Evolutionary conservation across 2,329 filamentous ascomycete genomes (phyloP), one percentile per base, ranked within the genome.

Genomic region (Hymenoscyphus fructigenus): DNA sequence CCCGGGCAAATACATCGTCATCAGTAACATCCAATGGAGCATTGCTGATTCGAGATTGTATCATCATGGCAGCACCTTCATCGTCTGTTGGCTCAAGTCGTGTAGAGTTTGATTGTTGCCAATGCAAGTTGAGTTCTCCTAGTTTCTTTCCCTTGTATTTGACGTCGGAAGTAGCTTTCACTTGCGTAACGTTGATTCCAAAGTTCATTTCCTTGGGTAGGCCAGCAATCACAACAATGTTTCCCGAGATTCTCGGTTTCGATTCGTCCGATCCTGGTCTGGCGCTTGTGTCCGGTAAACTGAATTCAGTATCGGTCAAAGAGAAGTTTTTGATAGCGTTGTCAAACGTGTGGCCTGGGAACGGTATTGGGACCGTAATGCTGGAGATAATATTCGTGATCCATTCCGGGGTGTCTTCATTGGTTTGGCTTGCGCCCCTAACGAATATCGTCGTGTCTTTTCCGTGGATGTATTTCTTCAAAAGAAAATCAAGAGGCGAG

Each of bases 151-250:
- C 83, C 69, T 91, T 82, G 78, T 96, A 97, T 70, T 86, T 91
- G 2, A 98, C 88, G 74, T 96, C 88, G 4, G 93, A 90, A 62
- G 85, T 85, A 1, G 94, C 92, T 61, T 88, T 86, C 58, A 99
- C 86, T 65, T 84, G 84, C 44, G 88, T 88, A 53, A 98, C 91
- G 67, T 91, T 87, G 60, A 99, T 79, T 60, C 89, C 86, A 69
- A 98, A 90, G 73, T 96, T 93, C 83, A 98, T 89, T 75, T 97
- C 91, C 55, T 91, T 84, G 0, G 95, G 95, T 38, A 98, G 77
- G 12, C 82, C 87, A 29, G 96, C 89, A 20, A 93, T 81, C 12
- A 93, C 93, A 66, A 91, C 82, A 57, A 97, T 90, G 23, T 89
- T 88, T 2, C 93, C 93, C 34, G 92, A 96, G 17, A 99, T 88